phyloP scores from a whole-genome alignment of 2,329 filamentous ascomycete genomes.

The Venturia nashicola region DNA sequence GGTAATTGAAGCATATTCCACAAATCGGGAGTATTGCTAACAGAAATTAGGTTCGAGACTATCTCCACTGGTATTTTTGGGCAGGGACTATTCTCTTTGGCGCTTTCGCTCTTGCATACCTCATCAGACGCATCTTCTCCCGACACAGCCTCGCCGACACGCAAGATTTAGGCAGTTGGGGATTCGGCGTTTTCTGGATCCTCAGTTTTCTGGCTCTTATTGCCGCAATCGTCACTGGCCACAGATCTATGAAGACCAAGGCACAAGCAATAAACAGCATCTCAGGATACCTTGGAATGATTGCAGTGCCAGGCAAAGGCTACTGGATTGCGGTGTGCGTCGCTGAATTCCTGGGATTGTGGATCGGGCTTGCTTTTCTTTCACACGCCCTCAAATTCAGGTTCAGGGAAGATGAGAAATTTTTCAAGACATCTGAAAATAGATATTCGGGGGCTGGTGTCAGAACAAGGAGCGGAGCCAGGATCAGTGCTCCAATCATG shows the following conservation, averaged over 20 bases:
- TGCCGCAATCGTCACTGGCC: not conserved
- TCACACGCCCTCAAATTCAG: not conserved
- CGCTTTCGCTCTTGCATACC: not conserved
- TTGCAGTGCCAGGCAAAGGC: not conserved
- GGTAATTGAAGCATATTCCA: not conserved
- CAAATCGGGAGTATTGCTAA: not conserved
- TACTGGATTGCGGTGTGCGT: not conserved
- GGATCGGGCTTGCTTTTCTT: not conserved
- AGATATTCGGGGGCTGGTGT: no score
- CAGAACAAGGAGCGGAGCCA: not conserved
- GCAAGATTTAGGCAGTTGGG: not conserved
- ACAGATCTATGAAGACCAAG: not conserved
- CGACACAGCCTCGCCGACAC: not conserved
- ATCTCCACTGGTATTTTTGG: not conserved
- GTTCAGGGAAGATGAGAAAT: not conserved
- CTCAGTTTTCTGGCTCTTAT: not conserved
- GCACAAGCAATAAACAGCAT: not conserved
- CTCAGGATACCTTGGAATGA: not conserved
- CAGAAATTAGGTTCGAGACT: not conserved
- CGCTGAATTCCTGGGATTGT: not conserved
- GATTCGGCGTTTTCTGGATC: not conserved
- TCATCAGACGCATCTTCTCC: not conserved
- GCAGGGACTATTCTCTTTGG: not conserved
- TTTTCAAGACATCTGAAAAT: not conserved
- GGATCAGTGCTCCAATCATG: not conserved